These are phyloP conservation scores for Cadophora sp. DNA, from an alignment of 2,329 filamentous ascomycete genomes.

Conservation along the genomic window DNA sequence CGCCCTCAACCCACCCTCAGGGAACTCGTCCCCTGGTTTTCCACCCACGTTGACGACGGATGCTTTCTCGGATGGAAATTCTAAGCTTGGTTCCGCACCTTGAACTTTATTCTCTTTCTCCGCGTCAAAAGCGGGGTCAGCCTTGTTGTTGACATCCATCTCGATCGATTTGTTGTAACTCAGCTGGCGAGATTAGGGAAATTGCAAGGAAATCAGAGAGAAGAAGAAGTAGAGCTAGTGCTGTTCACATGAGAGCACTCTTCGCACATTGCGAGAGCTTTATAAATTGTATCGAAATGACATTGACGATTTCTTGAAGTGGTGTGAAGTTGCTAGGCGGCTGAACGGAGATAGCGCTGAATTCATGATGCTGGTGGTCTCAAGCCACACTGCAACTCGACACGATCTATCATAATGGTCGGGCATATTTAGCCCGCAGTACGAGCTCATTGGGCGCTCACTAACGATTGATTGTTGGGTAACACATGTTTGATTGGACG, in stretches of 20 bases:
- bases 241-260: too few species aligned
- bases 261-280: too few species aligned
- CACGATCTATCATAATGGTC: background rate
- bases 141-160: constrained; percentile 6
- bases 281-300: background rate
- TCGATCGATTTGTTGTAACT: background rate
- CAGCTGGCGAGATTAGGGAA: background rate
- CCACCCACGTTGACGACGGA: background rate
- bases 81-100: background rate
- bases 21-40: constrained; percentile 47
- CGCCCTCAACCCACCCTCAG: constrained; percentile 62
- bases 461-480: too few species aligned
- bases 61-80: constrained; percentile 1
- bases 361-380: background rate
- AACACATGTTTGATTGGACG: background rate
- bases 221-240: too few species aligned
- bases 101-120: constrained; percentile 1
- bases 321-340: background rate
- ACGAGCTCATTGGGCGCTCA: too few species aligned
- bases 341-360: constrained; percentile 4
- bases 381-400: background rate
- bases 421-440: background rate
- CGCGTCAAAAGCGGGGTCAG: background rate
- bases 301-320: background rate
- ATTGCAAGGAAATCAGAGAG: too few species aligned